Evolutionary conservation across 2,329 filamentous ascomycete species (phyloP).

Genomic region (Apiospora rasikravindrae): DNA sequence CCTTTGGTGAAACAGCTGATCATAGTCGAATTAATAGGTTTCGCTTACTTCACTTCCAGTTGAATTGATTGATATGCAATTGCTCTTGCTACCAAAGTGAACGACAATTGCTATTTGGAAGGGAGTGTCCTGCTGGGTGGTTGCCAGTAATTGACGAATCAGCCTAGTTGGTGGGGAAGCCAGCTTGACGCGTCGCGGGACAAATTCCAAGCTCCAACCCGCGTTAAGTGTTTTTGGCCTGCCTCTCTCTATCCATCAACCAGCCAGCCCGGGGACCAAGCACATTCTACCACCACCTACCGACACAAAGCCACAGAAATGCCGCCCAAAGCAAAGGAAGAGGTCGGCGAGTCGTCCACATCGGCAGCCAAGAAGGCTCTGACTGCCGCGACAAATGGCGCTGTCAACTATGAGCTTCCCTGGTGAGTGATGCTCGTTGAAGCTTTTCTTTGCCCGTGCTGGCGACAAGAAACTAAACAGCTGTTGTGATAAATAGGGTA

Average conservation of each 20-base stretch:
- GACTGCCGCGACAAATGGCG: conserved; percentile 54
- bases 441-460: neutral
- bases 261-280: neutral
- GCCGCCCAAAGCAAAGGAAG: conserved; percentile 48
- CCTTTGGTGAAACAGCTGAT: neutral
- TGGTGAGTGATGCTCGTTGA: conserved; percentile 59
- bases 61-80: too few species aligned
- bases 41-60: too few species aligned
- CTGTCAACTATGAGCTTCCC: conserved; percentile 74
- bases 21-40: too few species aligned
- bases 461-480: neutral
- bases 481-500: conserved; percentile 69
- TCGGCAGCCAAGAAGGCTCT: conserved; percentile 63
- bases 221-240: conserved; percentile 15
- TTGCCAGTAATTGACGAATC: neutral
- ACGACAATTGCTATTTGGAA: neutral
- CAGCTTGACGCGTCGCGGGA: conserved; percentile 19
- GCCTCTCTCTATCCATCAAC: neutral
- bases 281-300: neutral
- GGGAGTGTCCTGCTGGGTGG: neutral
- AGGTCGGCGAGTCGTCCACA: conserved; percentile 65
- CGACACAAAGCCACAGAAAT: neutral
- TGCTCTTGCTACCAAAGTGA: neutral
- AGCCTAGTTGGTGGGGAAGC: neutral
- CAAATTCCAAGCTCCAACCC: neutral